Percentiles rank a stretch among this genome's conserved stretches.
These are phyloP conservation scores for Nannizziopsis barbatae DNA, from an alignment of 2,329 filamentous ascomycete species.

Conservation along the genomic window DNA sequence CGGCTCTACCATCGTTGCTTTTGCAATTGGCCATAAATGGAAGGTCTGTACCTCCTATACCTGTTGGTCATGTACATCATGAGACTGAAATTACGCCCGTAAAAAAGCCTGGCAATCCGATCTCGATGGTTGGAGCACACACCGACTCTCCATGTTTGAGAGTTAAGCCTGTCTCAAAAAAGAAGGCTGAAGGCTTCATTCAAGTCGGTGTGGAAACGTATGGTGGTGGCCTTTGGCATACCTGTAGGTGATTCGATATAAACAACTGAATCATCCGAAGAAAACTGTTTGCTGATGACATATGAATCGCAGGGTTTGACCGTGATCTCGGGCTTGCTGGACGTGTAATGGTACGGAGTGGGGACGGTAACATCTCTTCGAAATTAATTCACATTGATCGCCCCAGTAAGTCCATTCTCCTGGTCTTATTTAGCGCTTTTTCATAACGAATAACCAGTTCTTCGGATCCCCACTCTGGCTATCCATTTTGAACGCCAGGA, in stretches of 20 bases:
- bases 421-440: background rate
- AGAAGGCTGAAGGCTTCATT: constrained; percentile 71
- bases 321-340: constrained; percentile 85
- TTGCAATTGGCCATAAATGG: constrained; percentile 47
- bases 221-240: constrained; percentile 93
- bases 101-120: constrained; percentile 62
- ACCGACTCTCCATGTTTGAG: constrained; percentile 89
- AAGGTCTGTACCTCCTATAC: constrained; percentile 49
- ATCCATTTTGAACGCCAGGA: constrained; percentile 84
- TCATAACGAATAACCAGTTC: constrained; percentile 36
- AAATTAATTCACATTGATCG: constrained; percentile 83
- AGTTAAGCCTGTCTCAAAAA: constrained; percentile 89
- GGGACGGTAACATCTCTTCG: constrained; percentile 63
- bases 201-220: constrained; percentile 96
- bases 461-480: constrained; percentile 84
- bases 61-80: constrained; percentile 60
- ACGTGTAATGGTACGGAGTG: constrained; percentile 66
- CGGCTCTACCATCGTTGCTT: constrained; percentile 73
- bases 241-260: constrained; percentile 42
- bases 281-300: constrained; percentile 13
- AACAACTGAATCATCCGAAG: background rate
- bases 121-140: constrained; percentile 88
- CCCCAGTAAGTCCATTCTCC: constrained; percentile 43
- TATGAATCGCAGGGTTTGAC: constrained; percentile 59
- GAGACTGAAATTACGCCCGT: constrained; percentile 30